Base-by-base conservation (phyloP, 768 basidiomycete species). In the Lactarius evosmus region DNA sequence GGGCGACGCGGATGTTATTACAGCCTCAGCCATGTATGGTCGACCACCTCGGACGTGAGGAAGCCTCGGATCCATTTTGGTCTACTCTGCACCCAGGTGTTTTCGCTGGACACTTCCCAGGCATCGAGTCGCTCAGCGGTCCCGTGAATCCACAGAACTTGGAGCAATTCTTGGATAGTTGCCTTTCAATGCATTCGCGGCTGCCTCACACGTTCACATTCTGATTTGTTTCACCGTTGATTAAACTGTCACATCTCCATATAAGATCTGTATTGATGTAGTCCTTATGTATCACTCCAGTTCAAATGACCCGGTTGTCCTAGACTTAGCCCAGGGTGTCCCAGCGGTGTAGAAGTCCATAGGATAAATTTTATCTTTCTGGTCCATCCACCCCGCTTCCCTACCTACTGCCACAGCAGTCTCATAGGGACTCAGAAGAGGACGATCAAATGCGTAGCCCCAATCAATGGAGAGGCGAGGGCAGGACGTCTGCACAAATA, bases 401-500 rank as follows among this genome's bases (percentile, higher is more conserved):
- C 81, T 80, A 0, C 91, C 92, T 1, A 97, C 79, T 12, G 88
- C 94, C 1, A 98, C 91, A 5, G 88, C 85, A 0, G 91, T 88
- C 75, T 98, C 97, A 72, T 98, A 99, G 1, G 96, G 95, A 69
- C 88, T 95, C 38, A 99, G 76, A 55, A 98, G 78, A 2, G 97
- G 97, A 25, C 83, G 79, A 59, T 88, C 80, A 76, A 99, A 99
- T 1, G 96, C 97, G 71, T 95, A 95, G 4, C 97, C 97, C 97
- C 97, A 99, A 72, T 99, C 97, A 62, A 98, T 98, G 19, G 93
- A 95, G 58, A 99, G 78, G 29, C 97, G 86, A 3, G 97, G 97
- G 74, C 97, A 98, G 0, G 95, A 93, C 1, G 97, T 99, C 73
- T 98, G 97, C 19, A 98, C 84, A 73, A 98, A 98, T 0, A 91